Evolutionary conservation across 164 flowering plant species (phyloP).

Genomic region (Vitis cinerea): DNA sequence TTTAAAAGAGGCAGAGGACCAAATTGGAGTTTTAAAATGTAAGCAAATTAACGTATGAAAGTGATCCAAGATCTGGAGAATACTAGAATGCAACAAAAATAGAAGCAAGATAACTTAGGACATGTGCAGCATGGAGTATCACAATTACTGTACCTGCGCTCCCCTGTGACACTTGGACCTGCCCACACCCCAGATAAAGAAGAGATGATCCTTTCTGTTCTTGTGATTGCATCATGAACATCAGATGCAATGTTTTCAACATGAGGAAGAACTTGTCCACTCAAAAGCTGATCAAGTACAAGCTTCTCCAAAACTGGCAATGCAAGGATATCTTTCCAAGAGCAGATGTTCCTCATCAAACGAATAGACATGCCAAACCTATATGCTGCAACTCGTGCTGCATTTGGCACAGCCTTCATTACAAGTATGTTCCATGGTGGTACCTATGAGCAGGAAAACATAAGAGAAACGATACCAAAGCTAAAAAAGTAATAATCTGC

Average conservation of each 20-base stretch:
- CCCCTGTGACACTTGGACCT: conserved; percentile 55
- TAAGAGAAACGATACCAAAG: neutral
- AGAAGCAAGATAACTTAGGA: too few relatives aligned
- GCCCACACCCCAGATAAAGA: conserved; percentile 83
- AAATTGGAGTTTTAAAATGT: too few relatives aligned
- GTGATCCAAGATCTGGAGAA: too few relatives aligned
- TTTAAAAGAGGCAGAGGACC: too few relatives aligned
- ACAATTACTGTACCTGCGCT: conserved; percentile 47
- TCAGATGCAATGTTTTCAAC: conserved; percentile 59
- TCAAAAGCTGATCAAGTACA: conserved; percentile 80
- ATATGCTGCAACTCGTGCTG: conserved; percentile 83
- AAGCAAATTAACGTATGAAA: too few relatives aligned
- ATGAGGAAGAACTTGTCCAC: conserved; percentile 83
- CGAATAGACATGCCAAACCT: conserved; percentile 86
- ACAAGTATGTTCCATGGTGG: conserved; percentile 81
- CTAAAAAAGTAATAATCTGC: neutral
- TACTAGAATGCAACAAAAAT: too few relatives aligned
- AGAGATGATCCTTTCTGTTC: conserved; percentile 80
- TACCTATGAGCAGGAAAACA: conserved; percentile 42
- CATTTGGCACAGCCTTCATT: conserved; percentile 75
- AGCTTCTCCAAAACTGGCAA: conserved; percentile 70
- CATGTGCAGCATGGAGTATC: too few relatives aligned
- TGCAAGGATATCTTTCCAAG: conserved; percentile 87
- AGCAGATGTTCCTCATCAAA: conserved; percentile 76
- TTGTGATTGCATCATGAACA: conserved; percentile 82